These are phyloP conservation scores for Irpex sp. DNA, from an alignment of 1,284 basidiomycete species.

Conservation along the genomic window DNA sequence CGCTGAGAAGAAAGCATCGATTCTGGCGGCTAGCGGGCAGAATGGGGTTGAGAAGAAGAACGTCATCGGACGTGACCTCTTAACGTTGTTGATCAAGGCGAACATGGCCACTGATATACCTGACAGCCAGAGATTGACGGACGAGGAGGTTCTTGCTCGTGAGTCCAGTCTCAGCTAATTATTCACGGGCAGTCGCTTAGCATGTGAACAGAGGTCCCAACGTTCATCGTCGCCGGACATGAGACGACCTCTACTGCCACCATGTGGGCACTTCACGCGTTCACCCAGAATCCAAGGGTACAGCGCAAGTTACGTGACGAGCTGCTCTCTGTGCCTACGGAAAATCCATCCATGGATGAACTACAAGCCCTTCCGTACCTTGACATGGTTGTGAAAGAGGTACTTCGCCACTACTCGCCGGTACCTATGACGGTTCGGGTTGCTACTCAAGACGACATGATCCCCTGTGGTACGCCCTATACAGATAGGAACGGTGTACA, in stretches of 20 bases:
- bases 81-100: slow-evolving; percentile 38
- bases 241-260: background rate
- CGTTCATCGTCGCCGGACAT: slow-evolving; percentile 65
- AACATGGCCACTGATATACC: slow-evolving; percentile 44
- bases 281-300: too few species aligned
- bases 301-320: too few species aligned
- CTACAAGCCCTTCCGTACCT: slow-evolving; percentile 57
- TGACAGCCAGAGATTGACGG: slow-evolving; percentile 41
- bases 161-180: slow-evolving; percentile 23
- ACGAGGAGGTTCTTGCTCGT: slow-evolving; percentile 55
- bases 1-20: slow-evolving; percentile 35
- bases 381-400: slow-evolving; percentile 66
- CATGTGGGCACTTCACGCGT: too few species aligned
- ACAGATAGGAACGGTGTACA: slow-evolving; percentile 26
- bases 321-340: too few species aligned
- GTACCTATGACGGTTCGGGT: slow-evolving; percentile 52
- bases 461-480: slow-evolving; percentile 31
- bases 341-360: slow-evolving; percentile 45
- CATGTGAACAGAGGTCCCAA: slow-evolving; percentile 45
- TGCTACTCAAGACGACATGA: slow-evolving; percentile 44
- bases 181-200: background rate
- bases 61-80: slow-evolving; percentile 24
- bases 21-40: slow-evolving; percentile 16
- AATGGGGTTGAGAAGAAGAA: slow-evolving; percentile 23
- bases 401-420: slow-evolving; percentile 62